These are phyloP conservation scores for Colletotrichum scovillei DNA, from an alignment of 2,329 filamentous ascomycete species.

Conservation along the genomic window DNA sequence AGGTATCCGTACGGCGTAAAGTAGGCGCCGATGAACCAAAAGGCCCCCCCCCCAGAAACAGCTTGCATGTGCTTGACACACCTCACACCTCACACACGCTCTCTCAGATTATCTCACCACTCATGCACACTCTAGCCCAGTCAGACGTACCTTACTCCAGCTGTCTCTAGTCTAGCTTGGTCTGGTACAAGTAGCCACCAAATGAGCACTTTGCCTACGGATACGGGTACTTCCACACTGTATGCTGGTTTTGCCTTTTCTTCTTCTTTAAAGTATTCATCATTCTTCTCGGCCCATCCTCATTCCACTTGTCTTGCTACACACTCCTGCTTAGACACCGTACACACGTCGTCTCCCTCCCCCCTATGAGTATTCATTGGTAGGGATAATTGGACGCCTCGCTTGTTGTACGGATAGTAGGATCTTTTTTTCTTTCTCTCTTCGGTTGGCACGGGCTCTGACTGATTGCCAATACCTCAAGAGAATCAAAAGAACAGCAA, in stretches of 20 bases:
- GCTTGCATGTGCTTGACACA: not conserved
- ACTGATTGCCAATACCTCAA: not conserved
- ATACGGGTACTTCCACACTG: not conserved
- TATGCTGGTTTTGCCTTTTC: not conserved
- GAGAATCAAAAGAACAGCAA: not conserved
- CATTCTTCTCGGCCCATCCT: not conserved
- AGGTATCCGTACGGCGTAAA: not conserved
- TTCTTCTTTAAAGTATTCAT: conserved; percentile 1
- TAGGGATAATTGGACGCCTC: not conserved
- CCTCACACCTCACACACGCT: not conserved
- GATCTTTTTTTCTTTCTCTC: not conserved
- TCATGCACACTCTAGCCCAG: not conserved
- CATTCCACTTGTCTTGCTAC: not conserved
- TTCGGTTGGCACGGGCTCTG: not conserved
- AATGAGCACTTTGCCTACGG: conserved; percentile 18
- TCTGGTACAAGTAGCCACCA: conserved; percentile 17
- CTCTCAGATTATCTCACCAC: not conserved
- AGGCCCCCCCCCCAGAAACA: not conserved
- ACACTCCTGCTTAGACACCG: not conserved
- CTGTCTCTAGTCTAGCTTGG: not conserved
- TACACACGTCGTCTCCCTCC: not conserved
- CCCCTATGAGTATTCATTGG: not conserved
- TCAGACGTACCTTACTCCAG: not conserved
- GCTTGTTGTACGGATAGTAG: not conserved
- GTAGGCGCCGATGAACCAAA: conserved; percentile 14